Percentiles rank a stretch among this genome's conserved stretches.
These are phyloP conservation scores for Pseudoturritis turrita DNA, from an alignment of 345 rosid species.

Conservation along the genomic window DNA sequence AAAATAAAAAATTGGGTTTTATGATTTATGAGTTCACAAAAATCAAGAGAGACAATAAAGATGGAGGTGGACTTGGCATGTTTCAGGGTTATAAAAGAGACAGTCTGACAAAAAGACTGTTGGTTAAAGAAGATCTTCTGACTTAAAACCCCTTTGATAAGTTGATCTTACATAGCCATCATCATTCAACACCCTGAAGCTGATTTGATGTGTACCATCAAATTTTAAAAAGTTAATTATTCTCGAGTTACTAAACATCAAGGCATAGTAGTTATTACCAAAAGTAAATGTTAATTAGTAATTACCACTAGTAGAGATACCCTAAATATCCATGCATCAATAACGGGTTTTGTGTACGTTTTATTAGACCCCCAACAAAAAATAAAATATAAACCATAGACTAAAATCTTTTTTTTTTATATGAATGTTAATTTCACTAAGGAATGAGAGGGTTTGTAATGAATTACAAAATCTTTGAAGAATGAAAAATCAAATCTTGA, in stretches of 20 bases:
- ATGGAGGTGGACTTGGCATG: slow-evolving; percentile 19
- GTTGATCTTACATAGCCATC: slow-evolving; percentile 19
- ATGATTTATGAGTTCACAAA: slow-evolving; percentile 7
- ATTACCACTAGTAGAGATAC: not conserved
- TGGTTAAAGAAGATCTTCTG: slow-evolving; percentile 27
- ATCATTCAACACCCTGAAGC: slow-evolving; percentile 25
- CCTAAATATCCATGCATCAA: not conserved
- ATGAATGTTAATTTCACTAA: no score
- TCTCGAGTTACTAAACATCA: slow-evolving; percentile 14
- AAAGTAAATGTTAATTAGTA: not conserved
- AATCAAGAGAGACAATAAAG: slow-evolving; percentile 27
- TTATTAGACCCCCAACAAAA: not conserved
- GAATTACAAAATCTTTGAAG: not conserved
- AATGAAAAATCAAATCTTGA: slow-evolving; percentile 16
- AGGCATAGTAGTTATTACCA: slow-evolving; percentile 7
- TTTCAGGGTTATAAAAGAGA: slow-evolving; percentile 16
- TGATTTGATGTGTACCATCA: slow-evolving; percentile 28
- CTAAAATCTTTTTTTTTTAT: no score
- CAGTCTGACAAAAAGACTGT: slow-evolving; percentile 28
- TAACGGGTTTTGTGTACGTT: not conserved
- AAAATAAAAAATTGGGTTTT: not conserved
- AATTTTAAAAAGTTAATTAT: not conserved
- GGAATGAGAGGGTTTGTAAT: no score
- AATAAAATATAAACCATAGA: not conserved
- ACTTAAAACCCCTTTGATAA: slow-evolving; percentile 2